Conservation (phyloP, 106 monocot genomes). For the Dendrobium huoshanense region DNA sequence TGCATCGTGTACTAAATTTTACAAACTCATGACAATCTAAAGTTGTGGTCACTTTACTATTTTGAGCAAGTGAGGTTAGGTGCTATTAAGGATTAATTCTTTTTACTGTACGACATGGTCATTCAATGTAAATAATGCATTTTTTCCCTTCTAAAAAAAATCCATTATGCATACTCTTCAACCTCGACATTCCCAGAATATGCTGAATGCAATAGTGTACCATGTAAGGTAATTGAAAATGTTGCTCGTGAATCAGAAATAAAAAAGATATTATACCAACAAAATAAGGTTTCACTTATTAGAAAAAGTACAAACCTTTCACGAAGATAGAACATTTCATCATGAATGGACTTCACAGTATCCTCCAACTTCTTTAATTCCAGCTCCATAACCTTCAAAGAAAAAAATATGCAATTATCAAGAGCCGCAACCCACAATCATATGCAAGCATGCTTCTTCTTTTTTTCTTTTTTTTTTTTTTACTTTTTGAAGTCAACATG, state of each 20-base stretch:
- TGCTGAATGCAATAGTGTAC: neutral
- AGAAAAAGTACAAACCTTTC: slow-evolving; percentile 42
- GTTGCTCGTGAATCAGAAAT: neutral
- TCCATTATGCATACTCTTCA: neutral
- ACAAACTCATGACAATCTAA: neutral
- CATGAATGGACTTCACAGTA: slow-evolving; percentile 70
- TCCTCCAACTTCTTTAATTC: slow-evolving; percentile 89
- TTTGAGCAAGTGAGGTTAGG: neutral
- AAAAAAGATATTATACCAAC: neutral
- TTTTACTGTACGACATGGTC: neutral
- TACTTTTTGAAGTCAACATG: no score
- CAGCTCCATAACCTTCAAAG: slow-evolving; percentile 63
- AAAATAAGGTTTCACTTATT: neutral
- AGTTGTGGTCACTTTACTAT: neutral
- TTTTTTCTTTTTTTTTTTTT: neutral
- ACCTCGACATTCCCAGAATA: neutral
- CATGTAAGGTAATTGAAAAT: neutral
- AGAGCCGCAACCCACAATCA: neutral
- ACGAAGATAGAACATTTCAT: slow-evolving; percentile 93
- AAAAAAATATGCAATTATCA: neutral
- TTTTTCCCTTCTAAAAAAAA: neutral
- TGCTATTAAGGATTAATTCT: neutral
- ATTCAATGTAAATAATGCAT: no score
- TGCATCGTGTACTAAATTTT: neutral
- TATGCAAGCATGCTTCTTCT: neutral